Evolutionary conservation across 1,284 basidiomycete genomes (phyloP).

Genomic region (Phellinidium pouzarii): DNA sequence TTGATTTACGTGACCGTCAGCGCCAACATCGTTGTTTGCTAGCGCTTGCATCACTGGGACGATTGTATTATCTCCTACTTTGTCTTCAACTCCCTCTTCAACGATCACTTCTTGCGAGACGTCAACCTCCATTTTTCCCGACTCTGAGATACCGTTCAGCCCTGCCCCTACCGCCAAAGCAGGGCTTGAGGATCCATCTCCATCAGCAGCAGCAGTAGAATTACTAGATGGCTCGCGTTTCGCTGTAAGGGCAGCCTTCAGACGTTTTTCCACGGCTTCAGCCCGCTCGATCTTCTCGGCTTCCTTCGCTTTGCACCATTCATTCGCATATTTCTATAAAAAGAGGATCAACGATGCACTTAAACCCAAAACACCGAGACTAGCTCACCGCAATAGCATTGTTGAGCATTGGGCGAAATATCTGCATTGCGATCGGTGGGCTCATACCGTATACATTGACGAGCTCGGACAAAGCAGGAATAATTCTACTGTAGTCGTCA

Average conservation of each 20-base stretch:
- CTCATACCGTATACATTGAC: conserved; percentile 71
- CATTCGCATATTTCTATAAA: conserved; percentile 44
- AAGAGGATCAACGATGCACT: conserved; percentile 15
- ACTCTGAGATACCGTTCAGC: conserved; percentile 30
- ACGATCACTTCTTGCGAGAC: conserved; percentile 9
- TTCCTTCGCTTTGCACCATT: conserved; percentile 57
- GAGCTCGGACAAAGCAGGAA: conserved; percentile 70
- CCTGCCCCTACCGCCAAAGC: conserved; percentile 45
- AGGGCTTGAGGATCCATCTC: conserved; percentile 33
- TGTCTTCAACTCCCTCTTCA: conserved; percentile 8
- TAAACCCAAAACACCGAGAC: neutral
- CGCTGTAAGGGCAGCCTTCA: conserved; percentile 68
- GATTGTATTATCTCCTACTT: conserved; percentile 36
- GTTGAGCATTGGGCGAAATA: conserved; percentile 78
- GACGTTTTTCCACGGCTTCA: conserved; percentile 67
- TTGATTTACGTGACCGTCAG: conserved; percentile 25
- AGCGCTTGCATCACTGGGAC: conserved; percentile 7
- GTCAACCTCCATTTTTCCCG: conserved; percentile 51
- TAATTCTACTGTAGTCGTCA: conserved; percentile 57
- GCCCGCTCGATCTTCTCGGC: conserved; percentile 37
- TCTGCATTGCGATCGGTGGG: conserved; percentile 85
- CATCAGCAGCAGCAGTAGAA: conserved; percentile 46
- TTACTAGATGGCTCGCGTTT: conserved; percentile 56
- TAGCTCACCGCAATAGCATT: conserved; percentile 50
- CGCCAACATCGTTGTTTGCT: conserved; percentile 14